Percentiles rank a stretch among this genome's conserved stretches.
Evolutionary conservation across 257 asterid species (phyloP).

Genomic region (Nemophila menziesii): DNA sequence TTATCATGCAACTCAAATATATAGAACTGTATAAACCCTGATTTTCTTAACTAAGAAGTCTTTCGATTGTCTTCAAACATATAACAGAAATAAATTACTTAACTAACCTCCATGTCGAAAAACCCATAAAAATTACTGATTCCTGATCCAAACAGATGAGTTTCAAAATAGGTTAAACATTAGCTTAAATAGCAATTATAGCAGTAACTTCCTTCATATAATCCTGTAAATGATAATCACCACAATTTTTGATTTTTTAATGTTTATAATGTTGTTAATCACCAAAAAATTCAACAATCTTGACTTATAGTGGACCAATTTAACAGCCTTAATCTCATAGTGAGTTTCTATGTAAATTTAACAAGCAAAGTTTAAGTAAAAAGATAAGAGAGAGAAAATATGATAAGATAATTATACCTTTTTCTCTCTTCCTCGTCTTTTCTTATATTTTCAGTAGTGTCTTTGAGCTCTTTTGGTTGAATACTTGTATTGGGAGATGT

Average conservation of each 20-base stretch:
- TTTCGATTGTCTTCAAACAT: not conserved
- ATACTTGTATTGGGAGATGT: slow-evolving; percentile 42
- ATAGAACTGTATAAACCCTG: not conserved
- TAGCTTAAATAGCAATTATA: slow-evolving; percentile 56
- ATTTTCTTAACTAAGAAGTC: not conserved
- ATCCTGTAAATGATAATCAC: slow-evolving; percentile 13
- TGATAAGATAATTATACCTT: slow-evolving; percentile 44
- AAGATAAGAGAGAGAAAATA: slow-evolving; percentile 6
- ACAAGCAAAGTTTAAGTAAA: not conserved
- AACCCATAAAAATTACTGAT: slow-evolving; percentile 60
- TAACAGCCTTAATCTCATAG: too few species aligned
- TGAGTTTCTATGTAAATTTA: too few species aligned
- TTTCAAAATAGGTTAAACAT: slow-evolving; percentile 78
- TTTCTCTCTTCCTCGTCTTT: slow-evolving; percentile 72
- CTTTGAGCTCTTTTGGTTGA: slow-evolving; percentile 55
- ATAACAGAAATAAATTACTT: slow-evolving; percentile 37
- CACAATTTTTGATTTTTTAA: too few species aligned
- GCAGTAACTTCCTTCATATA: slow-evolving; percentile 12
- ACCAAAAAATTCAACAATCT: slow-evolving; percentile 30
- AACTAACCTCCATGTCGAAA: slow-evolving; percentile 83
- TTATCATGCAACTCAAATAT: not conserved
- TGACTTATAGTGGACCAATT: slow-evolving; percentile 10
- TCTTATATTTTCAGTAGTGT: slow-evolving; percentile 52
- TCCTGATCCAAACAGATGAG: slow-evolving; percentile 85
- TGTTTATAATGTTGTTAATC: too few species aligned